Conservation (phyloP, 2,329 filamentous ascomycete genomes). For the Torrubiella hemipterigena region DNA sequence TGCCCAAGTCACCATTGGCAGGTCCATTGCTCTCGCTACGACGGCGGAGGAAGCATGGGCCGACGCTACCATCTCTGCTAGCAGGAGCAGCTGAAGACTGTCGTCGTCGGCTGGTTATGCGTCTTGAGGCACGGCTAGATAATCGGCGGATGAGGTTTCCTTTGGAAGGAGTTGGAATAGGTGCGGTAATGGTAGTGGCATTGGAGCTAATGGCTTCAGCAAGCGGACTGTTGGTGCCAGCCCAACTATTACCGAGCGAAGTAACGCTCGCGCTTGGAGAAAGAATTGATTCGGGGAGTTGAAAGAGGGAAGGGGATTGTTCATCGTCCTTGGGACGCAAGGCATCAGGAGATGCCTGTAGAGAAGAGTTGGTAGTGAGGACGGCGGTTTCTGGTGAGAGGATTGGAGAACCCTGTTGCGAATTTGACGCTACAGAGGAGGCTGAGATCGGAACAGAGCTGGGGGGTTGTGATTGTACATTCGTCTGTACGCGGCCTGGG, state of each 20-base stretch:
- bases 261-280: slow-evolving; percentile 45
- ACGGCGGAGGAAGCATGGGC: slow-evolving; percentile 75
- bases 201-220: slow-evolving; percentile 24
- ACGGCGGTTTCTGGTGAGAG: slow-evolving; percentile 41
- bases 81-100: slow-evolving; percentile 66
- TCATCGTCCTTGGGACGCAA: slow-evolving; percentile 43
- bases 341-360: slow-evolving; percentile 56
- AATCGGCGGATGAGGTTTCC: slow-evolving; percentile 64
- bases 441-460: slow-evolving; percentile 37
- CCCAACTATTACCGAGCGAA: slow-evolving; percentile 51
- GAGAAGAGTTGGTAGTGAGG: slow-evolving; percentile 47
- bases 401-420: slow-evolving; percentile 42
- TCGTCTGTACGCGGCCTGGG: slow-evolving; percentile 36
- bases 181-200: slow-evolving; percentile 6
- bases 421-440: slow-evolving; percentile 43
- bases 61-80: slow-evolving; percentile 77
- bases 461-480: slow-evolving; percentile 24
- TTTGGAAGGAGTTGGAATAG: slow-evolving; percentile 16
- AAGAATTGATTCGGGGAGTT: slow-evolving; percentile 63
- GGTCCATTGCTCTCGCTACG: slow-evolving; percentile 87
- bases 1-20: no score
- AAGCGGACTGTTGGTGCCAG: slow-evolving; percentile 44
- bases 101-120: slow-evolving; percentile 52
- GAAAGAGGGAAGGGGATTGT: slow-evolving; percentile 41
- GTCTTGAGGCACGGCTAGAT: slow-evolving; percentile 67